Conservation (phyloP, 306 rosid species). For the Gynostemma pentaphyllum region DNA sequence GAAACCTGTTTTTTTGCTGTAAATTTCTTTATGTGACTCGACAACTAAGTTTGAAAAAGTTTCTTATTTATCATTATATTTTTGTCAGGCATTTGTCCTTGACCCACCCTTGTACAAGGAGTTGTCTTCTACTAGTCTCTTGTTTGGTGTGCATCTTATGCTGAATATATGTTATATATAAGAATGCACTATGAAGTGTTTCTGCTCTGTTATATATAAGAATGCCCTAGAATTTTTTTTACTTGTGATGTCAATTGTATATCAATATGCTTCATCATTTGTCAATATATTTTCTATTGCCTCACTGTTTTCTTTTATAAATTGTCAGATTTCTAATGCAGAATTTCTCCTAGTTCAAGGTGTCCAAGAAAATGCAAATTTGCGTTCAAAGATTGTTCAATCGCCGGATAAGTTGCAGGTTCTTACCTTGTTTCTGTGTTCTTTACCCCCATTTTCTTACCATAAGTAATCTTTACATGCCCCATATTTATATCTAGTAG, state of each 20-base stretch:
- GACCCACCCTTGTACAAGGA: background rate
- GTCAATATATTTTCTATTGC: background rate
- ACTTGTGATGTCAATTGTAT: background rate
- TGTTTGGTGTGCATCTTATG: background rate
- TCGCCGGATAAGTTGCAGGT: constrained; percentile 95
- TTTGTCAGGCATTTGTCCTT: background rate
- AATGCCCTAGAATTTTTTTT: background rate
- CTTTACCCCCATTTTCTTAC: background rate
- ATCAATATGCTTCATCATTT: background rate
- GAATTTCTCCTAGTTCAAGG: constrained; percentile 55
- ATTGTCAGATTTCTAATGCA: constrained; percentile 56
- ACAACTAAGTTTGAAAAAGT: background rate
- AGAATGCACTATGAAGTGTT: background rate
- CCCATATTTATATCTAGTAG: background rate
- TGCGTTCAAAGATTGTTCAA: constrained; percentile 66
- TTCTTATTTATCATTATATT: background rate
- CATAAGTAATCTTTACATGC: background rate
- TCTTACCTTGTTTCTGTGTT: background rate
- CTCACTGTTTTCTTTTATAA: constrained; percentile 4
- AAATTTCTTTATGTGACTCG: background rate
- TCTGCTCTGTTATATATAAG: background rate
- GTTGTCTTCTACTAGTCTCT: background rate
- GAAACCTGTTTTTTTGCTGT: background rate
- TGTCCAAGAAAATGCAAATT: constrained; percentile 69
- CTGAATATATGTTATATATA: background rate